Base-by-base conservation (phyloP, 2,329 filamentous ascomycete genomes). In the Thelonectria olida region DNA sequence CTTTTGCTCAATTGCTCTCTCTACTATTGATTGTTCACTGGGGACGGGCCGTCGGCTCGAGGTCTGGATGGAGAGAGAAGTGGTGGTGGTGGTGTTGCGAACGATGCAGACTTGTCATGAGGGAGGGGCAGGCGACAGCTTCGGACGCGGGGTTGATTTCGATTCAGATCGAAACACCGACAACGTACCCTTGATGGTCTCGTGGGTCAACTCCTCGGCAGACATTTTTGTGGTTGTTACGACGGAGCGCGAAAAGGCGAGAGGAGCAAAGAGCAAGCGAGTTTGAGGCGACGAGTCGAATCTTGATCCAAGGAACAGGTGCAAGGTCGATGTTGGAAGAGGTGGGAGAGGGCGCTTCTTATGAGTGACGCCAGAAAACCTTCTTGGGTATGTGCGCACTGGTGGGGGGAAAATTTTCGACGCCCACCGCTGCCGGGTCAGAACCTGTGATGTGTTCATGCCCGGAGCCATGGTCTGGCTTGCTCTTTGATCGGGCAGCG, bases 101-200 rank as follows among this genome's bases (percentile, higher is more conserved):
- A 28, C 15, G 27, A 51, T 34, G 31, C 9, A 47, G 54, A 45
- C 49, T 61, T 59, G 68, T 71, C 68, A 71, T 71, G 69, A 61
- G 62, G 67, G 69, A 71, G 69, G 69, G 69, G 69, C 69, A 72
- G 15, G 54, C 48, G 31, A 45, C 31, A 31, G 31, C 31, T 34
- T 34, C n/a, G 31, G 15, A 51, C 54, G 63, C 55, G 63, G 51
- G 56, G 60, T 55, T 65, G 55, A 56, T 65, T 67, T 62, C 53
- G 64, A 62, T 47, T 52, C n/a, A n/a, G n/a, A 36, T 19, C 63
- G 65, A 63, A 60, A 47, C 62, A 41, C 42, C 20, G 17, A 58
- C 45, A 50, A 76, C 79, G 69, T 82, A 90, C 89, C 88, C 82
- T 92, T 86, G 84, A 92, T 92, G 76, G 90, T 92, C 78, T 88